Base-by-base conservation (phyloP, 495 filamentous ascomycete species). In the Pyrenula massariospora region DNA sequence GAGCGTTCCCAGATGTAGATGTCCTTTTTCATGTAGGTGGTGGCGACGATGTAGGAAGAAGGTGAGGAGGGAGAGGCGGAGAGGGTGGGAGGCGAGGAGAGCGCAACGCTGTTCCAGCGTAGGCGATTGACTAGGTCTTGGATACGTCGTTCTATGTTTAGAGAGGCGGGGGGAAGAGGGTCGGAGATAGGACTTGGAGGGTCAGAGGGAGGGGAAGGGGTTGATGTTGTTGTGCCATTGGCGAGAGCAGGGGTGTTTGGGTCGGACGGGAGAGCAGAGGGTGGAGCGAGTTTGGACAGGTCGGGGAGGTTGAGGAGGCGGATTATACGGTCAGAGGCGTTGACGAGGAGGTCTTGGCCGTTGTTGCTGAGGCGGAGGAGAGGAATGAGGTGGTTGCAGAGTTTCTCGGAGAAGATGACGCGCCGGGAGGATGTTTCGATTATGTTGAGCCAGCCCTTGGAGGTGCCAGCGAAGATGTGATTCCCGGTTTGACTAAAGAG, bases 1-100 rank as follows among this genome's bases (percentile, higher is more conserved):
- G 83, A 85, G 52, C 93, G 83, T 71, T 99, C 93, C 93, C 93
- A 99, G 50, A 99, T 89, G 69, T 97, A 97, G 58, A 99, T 87
- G 65, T 97, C 92, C 56, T 95, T 89, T 66, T 96, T 97, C 76
- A 95, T 96, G 68, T 86, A 94, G 1, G 93, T 96, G 22, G 87
- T 91, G 19, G 94, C 94, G 10, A 88, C 87, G 48, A 97, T 86
- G 63, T 91, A 91, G 22, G n/a, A 20, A 10, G 50, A 52, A 52
- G 50, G 22, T n/a, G n/a, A n/a, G n/a, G 50, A 52, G 50, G n/a
- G 8, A 20, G 50, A 20, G n/a, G 8, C 8, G n/a, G 50, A 52
- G 48, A 74, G 75, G 66, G 97, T 93, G 31, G 93, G 92, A 0
- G 87, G 91, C 0, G 89, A 85, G 58, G 88, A 93, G 68, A 99